phyloP scores from a whole-genome alignment of 2,329 filamentous ascomycete species.

The Talaromyces sp. region DNA sequence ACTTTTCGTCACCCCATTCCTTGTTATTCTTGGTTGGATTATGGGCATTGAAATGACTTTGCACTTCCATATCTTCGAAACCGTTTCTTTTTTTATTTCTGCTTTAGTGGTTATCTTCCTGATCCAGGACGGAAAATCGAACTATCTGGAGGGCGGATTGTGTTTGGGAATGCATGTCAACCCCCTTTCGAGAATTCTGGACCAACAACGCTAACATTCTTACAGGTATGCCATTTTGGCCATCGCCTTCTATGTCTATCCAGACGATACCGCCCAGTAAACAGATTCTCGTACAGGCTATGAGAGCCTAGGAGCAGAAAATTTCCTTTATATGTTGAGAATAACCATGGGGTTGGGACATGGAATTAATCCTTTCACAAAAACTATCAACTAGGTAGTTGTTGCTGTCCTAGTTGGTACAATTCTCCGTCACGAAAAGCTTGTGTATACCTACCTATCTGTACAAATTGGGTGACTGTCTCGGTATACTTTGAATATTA shows the following conservation, averaged over 20 bases:
- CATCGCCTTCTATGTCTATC: slow-evolving; percentile 49
- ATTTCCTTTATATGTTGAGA: neutral
- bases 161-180: slow-evolving; percentile 52
- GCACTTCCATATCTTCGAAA: slow-evolving; percentile 77
- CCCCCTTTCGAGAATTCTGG: neutral
- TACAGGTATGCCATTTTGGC: slow-evolving; percentile 44
- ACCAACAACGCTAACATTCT: neutral
- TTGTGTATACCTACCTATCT: neutral
- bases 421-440: neutral
- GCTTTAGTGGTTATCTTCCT: slow-evolving; percentile 69
- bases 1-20: slow-evolving; percentile 72
- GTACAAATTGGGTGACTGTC: neutral
- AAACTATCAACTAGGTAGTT: neutral
- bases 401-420: neutral
- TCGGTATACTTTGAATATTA: neutral
- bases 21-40: slow-evolving; percentile 78
- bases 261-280: slow-evolving; percentile 33
- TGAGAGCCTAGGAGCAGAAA: neutral
- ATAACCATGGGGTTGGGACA: neutral
- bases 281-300: neutral
- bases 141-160: slow-evolving; percentile 80
- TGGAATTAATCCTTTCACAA: neutral
- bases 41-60: slow-evolving; percentile 69
- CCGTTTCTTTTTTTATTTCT: slow-evolving; percentile 71
- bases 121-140: slow-evolving; percentile 77